Conservation (phyloP, 2,329 filamentous ascomycete species). For the Penicillium thymicola region DNA sequence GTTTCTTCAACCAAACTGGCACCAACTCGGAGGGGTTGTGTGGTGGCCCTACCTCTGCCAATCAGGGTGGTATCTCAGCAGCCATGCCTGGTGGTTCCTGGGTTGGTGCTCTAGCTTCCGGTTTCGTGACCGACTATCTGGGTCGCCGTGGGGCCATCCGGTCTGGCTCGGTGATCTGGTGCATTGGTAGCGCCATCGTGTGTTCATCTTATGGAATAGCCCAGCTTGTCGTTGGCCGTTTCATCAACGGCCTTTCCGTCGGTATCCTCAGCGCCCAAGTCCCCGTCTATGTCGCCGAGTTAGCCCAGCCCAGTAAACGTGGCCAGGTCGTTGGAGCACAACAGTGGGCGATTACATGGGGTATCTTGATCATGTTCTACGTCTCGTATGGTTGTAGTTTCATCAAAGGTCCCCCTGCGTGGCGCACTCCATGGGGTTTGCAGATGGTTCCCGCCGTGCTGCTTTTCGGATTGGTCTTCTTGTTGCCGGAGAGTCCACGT, state of each 20-base stretch:
- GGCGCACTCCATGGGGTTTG: slow-evolving; percentile 64
- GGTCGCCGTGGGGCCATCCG: slow-evolving; percentile 55
- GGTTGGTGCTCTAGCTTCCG: slow-evolving; percentile 56
- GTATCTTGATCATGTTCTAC: slow-evolving; percentile 67
- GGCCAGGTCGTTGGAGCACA: slow-evolving; percentile 66
- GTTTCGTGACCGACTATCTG: slow-evolving; percentile 54
- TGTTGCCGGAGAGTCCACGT: slow-evolving; percentile 57
- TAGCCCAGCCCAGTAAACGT: slow-evolving; percentile 55
- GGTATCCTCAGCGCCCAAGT: slow-evolving; percentile 72
- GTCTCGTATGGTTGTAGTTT: slow-evolving; percentile 61
- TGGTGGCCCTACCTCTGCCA: slow-evolving; percentile 48
- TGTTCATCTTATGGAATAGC: slow-evolving; percentile 62
- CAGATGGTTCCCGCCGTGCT: slow-evolving; percentile 62
- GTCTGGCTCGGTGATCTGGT: slow-evolving; percentile 51
- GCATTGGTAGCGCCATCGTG: slow-evolving; percentile 58
- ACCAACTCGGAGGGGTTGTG: slow-evolving; percentile 27
- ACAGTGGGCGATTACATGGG: slow-evolving; percentile 72
- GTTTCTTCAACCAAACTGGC: slow-evolving; percentile 63
- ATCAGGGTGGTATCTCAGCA: slow-evolving; percentile 69
- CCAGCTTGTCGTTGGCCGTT: slow-evolving; percentile 69
- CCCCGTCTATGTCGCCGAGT: slow-evolving; percentile 66
- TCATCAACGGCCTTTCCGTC: slow-evolving; percentile 69
- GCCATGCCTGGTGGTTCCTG: slow-evolving; percentile 72
- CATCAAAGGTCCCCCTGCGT: slow-evolving; percentile 57
- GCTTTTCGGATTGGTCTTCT: slow-evolving; percentile 54